A percentile compares a stretch with the other conserved stretches of the same genome.
phyloP scores from a whole-genome alignment of 225 moss, liverwort and hornwort species.

The Neckera pumila region DNA sequence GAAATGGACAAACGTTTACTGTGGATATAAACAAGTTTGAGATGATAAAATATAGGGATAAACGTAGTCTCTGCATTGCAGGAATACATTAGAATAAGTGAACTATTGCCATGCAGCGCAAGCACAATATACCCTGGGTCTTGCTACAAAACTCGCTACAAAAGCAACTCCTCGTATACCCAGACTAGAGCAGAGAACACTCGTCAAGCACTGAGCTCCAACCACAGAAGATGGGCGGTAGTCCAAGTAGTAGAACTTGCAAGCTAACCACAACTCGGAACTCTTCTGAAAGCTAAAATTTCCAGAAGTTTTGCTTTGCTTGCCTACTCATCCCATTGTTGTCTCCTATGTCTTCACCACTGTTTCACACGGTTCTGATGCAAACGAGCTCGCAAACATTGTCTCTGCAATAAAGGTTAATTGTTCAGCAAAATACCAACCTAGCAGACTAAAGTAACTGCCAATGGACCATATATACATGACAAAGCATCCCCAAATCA shows the following conservation, averaged over 20 bases:
- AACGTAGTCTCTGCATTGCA: background rate
- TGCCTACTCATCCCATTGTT: background rate
- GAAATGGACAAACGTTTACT: background rate
- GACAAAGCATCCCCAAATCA: background rate
- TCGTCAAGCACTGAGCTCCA: background rate
- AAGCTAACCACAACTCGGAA: background rate
- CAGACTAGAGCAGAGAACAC: background rate
- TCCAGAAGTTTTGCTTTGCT: background rate
- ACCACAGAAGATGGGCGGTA: background rate
- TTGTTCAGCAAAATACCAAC: background rate
- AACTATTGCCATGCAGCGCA: background rate
- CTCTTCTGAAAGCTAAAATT: background rate
- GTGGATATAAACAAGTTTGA: background rate
- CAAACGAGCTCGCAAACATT: constrained; percentile 27
- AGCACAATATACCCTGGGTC: background rate
- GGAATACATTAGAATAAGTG: background rate
- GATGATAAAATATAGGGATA: background rate
- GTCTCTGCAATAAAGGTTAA: constrained; percentile 25
- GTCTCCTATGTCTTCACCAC: background rate
- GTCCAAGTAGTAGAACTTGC: background rate
- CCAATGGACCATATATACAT: background rate
- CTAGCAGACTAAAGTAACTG: background rate
- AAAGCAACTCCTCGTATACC: background rate
- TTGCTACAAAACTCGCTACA: background rate
- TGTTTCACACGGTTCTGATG: background rate